Conservation (phyloP, 148 eudicot genomes). For the Camellia lanceoleosa region DNA sequence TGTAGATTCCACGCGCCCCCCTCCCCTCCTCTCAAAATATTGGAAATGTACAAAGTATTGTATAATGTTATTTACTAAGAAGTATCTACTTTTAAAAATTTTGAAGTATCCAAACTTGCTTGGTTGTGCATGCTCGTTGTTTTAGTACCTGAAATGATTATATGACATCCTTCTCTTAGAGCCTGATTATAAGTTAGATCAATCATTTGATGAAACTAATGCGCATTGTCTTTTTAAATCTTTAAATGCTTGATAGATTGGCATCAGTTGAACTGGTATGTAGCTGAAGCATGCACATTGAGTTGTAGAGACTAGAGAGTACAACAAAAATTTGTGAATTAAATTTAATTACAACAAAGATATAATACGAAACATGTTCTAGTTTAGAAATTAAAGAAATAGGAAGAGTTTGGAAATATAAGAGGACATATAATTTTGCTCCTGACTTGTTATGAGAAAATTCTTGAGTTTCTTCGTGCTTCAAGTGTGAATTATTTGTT, state of each 20-base stretch:
- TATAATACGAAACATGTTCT: neutral
- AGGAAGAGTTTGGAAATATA: neutral
- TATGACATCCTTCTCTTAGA: neutral
- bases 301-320: conserved; percentile 9
- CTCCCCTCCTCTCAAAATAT: neutral
- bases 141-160: neutral
- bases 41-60: neutral
- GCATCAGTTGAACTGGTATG: neutral
- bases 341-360: neutral
- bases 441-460: neutral
- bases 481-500: neutral
- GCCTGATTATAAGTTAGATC: neutral
- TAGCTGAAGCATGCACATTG: neutral
- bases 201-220: neutral
- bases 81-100: neutral
- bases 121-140: neutral
- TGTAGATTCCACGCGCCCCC: neutral
- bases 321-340: neutral
- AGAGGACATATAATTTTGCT: neutral
- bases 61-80: conserved; percentile 3
- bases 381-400: neutral
- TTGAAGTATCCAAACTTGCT: neutral
- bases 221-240: neutral
- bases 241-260: neutral
- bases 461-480: neutral